These are phyloP conservation scores for Pichia paraexigua DNA, from an alignment of 805 yeast species.

Conservation along the genomic window DNA sequence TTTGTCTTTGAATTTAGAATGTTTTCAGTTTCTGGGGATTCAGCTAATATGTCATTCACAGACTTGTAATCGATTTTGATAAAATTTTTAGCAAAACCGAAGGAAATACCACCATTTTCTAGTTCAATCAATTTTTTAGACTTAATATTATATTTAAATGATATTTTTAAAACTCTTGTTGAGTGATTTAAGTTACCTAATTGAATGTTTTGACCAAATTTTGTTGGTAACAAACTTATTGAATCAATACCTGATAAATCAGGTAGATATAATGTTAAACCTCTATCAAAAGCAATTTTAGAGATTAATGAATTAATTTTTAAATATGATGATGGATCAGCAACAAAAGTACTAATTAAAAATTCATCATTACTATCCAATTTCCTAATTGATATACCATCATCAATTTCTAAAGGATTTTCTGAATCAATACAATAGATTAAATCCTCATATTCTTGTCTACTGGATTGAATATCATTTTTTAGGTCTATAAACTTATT, in stretches of 20 bases:
- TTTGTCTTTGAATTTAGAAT: slow-evolving; percentile 8
- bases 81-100: slow-evolving; percentile 39
- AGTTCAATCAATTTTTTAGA: slow-evolving; percentile 14
- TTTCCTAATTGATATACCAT: slow-evolving; percentile 62
- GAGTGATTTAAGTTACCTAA: slow-evolving; percentile 39
- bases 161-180: slow-evolving; percentile 39
- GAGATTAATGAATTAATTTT: slow-evolving; percentile 32
- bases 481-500: slow-evolving; percentile 12
- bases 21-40: slow-evolving; percentile 6
- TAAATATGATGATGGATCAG: slow-evolving; percentile 75
- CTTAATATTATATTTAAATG: slow-evolving; percentile 25
- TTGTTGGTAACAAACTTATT: slow-evolving; percentile 62
- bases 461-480: slow-evolving; percentile 15
- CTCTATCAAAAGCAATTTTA: slow-evolving; percentile 50
- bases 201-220: slow-evolving; percentile 37
- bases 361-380: slow-evolving; percentile 24
- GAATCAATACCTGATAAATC: slow-evolving; percentile 30
- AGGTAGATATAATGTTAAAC: slow-evolving; percentile 68
- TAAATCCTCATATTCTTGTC: slow-evolving; percentile 36
- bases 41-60: slow-evolving; percentile 45
- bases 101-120: slow-evolving; percentile 26
- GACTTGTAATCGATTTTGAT: slow-evolving; percentile 52
- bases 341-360: slow-evolving; percentile 63
- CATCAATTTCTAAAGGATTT: slow-evolving; percentile 86
- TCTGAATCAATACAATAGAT: slow-evolving; percentile 80